Percentiles rank a stretch among this genome's conserved stretches.
These are phyloP conservation scores for Amylostereum areolatum DNA, from an alignment of 1,284 basidiomycete genomes.

Conservation along the genomic window DNA sequence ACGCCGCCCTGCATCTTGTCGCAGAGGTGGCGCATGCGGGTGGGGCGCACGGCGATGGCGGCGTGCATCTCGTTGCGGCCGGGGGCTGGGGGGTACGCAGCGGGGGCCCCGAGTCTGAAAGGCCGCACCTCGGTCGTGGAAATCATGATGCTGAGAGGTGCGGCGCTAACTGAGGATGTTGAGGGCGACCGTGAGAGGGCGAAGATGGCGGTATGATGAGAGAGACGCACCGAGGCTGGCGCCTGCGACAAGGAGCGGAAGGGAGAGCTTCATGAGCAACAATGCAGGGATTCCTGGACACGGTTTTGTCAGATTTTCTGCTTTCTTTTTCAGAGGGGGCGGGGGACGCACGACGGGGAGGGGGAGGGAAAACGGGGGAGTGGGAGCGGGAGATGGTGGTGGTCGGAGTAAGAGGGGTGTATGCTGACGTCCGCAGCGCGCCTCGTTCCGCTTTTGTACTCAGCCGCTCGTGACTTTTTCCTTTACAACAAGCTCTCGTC, in stretches of 20 bases:
- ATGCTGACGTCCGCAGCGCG: too few species aligned
- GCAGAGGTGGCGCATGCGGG: conserved; percentile 12
- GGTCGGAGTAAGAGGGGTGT: not conserved
- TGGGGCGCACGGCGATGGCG: conserved; percentile 6
- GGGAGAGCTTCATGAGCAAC: not conserved
- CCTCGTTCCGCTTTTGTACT: too few species aligned
- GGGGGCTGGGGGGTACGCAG: conserved; percentile 11
- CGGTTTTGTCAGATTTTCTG: not conserved
- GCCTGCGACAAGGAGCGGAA: conserved; percentile 14
- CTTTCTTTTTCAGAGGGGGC: too few species aligned
- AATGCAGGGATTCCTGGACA: not conserved
- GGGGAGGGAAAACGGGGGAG: not conserved
- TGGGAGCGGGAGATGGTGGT: not conserved
- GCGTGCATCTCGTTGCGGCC: conserved; percentile 2
- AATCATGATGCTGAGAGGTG: conserved; percentile 29
- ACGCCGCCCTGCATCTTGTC: conserved; percentile 16
- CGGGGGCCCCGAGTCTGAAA: conserved; percentile 20
- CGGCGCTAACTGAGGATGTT: conserved; percentile 26
- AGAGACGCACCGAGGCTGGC: conserved; percentile 19
- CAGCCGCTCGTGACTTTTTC: too few species aligned
- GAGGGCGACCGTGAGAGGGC: conserved; percentile 22
- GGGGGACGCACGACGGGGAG: too few species aligned
- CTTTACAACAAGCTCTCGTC: too few species aligned
- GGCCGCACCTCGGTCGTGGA: conserved; percentile 21
- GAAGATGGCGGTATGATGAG: not conserved